Evolutionary conservation across 768 basidiomycete species (phyloP).

Genomic region (Rhodotorula kratochvilovae): DNA sequence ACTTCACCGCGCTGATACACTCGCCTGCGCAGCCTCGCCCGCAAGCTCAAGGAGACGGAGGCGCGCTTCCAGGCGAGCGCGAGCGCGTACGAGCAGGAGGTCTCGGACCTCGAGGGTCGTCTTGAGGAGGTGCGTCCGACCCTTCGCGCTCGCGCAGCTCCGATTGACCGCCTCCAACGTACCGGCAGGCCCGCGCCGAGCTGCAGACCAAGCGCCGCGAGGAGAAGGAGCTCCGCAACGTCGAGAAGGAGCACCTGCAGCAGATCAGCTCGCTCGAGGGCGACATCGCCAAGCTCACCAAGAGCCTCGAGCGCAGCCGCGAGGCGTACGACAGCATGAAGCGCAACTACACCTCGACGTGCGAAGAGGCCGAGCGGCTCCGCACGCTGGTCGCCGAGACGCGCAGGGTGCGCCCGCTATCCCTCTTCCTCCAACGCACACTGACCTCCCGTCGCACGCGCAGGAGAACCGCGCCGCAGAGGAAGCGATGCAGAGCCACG

Average conservation of each 20-base stretch:
- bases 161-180: too few species aligned
- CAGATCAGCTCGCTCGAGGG: slow-evolving; percentile 70
- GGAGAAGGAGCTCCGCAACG: slow-evolving; percentile 82
- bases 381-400: slow-evolving; percentile 22
- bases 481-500: slow-evolving; percentile 56
- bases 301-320: slow-evolving; percentile 67
- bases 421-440: neutral
- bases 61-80: slow-evolving; percentile 20
- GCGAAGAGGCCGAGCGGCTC: slow-evolving; percentile 71
- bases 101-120: slow-evolving; percentile 30
- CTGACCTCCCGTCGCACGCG: slow-evolving; percentile 56
- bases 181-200: slow-evolving; percentile 60
- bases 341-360: slow-evolving; percentile 73
- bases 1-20: neutral
- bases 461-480: slow-evolving; percentile 65
- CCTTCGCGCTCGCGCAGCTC: fast-evolving
- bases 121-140: slow-evolving; percentile 25
- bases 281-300: slow-evolving; percentile 71
- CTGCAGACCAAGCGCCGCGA: slow-evolving; percentile 75
- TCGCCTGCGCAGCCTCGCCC: slow-evolving; percentile 7
- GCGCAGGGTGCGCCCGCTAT: slow-evolving; percentile 42
- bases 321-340: slow-evolving; percentile 55
- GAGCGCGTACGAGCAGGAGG: slow-evolving; percentile 30
- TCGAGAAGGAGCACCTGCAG: slow-evolving; percentile 70
- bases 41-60: slow-evolving; percentile 41